These are phyloP conservation scores for Shiraia sp. DNA, from an alignment of 2,329 filamentous ascomycete species.

Conservation along the genomic window DNA sequence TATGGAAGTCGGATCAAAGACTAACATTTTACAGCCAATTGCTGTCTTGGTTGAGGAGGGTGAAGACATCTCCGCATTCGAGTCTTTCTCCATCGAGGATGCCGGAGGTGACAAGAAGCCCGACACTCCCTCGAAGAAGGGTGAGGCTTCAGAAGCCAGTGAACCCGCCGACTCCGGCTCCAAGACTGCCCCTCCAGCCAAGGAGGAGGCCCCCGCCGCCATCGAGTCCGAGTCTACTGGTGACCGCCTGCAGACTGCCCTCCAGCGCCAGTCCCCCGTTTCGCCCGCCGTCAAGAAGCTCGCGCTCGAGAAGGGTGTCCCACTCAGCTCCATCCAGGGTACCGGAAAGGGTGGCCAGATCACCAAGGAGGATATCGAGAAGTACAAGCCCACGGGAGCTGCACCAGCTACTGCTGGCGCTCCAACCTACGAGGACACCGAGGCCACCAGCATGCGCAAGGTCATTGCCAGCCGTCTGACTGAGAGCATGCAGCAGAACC, in stretches of 20 bases:
- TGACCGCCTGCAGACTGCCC: conserved; percentile 78
- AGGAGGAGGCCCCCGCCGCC: conserved; percentile 57
- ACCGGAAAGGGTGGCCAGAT: conserved; percentile 83
- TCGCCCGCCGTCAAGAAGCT: conserved; percentile 76
- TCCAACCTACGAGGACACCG: conserved; percentile 77
- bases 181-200: conserved; percentile 59
- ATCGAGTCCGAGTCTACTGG: conserved; percentile 74
- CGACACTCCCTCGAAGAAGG: conserved; percentile 66
- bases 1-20: not conserved
- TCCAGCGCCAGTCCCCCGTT: conserved; percentile 80
- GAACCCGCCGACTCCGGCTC: conserved; percentile 63
- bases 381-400: conserved; percentile 65
- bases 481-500: conserved; percentile 89
- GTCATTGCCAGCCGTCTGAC: conserved; percentile 90
- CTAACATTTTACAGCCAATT: conserved; percentile 71
- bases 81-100: conserved; percentile 84
- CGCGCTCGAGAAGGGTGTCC: conserved; percentile 81
- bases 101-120: conserved; percentile 81
- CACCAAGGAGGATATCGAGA: conserved; percentile 92
- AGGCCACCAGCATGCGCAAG: conserved; percentile 94
- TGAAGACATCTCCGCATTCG: conserved; percentile 83
- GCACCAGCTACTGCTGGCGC: conserved; percentile 53
- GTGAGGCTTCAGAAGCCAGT: conserved; percentile 60
- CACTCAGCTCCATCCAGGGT: conserved; percentile 79
- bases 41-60: conserved; percentile 93